phyloP scores from a whole-genome alignment of 176 grass and related monocot genomes.

The Themeda triandra region DNA sequence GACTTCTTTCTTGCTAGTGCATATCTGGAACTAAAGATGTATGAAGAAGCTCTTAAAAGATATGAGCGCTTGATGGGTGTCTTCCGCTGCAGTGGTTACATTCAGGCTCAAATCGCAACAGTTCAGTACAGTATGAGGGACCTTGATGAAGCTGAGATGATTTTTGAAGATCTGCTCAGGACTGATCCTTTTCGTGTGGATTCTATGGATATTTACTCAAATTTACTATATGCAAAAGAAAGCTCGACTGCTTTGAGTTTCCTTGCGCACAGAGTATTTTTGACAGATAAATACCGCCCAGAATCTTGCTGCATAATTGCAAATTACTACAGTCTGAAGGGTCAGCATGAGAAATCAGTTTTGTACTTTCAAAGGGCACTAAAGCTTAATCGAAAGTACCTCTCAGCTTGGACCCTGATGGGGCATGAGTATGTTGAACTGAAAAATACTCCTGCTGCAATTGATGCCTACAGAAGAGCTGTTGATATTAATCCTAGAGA shows the following conservation, averaged over 20 bases:
- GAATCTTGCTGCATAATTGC: conserved; percentile 99
- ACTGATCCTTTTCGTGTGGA: conserved; percentile 93
- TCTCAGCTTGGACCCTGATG: conserved; percentile 99
- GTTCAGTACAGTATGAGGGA: conserved; percentile 90
- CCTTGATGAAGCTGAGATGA: conserved; percentile 93
- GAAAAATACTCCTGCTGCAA: conserved; percentile 96
- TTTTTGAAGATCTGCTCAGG: conserved; percentile 97
- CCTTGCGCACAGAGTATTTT: conserved; percentile 95
- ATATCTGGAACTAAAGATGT: conserved; percentile 90
- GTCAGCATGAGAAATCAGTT: conserved; percentile 92
- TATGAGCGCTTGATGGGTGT: conserved; percentile 69
- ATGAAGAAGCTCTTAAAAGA: conserved; percentile 89
- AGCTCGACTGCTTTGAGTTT: conserved; percentile 84
- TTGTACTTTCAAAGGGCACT: conserved; percentile 84
- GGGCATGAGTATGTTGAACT: conserved; percentile 98
- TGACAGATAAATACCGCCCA: conserved; percentile 92
- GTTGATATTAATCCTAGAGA: conserved; percentile 98
- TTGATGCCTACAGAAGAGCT: conserved; percentile 89
- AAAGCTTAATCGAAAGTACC: conserved; percentile 93
- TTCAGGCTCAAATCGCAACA: conserved; percentile 94
- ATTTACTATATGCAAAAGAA: conserved; percentile 97
- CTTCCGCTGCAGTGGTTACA: conserved; percentile 81
- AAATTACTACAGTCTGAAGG: conserved; percentile 99
- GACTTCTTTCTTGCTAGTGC: conserved; percentile 94
- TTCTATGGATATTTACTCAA: conserved; percentile 95